Percentiles rank a stretch among this genome's conserved stretches.
Evolutionary conservation across 2,329 filamentous ascomycete genomes (phyloP).

Genomic region (Nigrospora oryzae): DNA sequence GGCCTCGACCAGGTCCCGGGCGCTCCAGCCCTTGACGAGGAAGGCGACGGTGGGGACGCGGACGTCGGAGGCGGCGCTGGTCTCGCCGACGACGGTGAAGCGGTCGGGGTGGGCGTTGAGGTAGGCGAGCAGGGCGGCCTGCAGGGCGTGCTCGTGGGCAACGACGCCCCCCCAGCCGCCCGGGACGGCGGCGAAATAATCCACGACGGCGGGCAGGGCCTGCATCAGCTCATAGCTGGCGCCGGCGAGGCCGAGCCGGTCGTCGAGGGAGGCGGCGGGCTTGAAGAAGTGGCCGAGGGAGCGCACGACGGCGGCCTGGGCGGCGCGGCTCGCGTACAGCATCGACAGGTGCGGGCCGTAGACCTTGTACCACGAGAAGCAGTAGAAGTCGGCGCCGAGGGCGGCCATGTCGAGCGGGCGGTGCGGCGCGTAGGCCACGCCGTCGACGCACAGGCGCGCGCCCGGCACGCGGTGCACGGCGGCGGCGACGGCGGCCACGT

Average conservation of each 20-base stretch:
- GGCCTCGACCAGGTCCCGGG: constrained; percentile 49
- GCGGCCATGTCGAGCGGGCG: constrained; percentile 46
- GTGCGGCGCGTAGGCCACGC: constrained; percentile 53
- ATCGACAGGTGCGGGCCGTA: constrained; percentile 52
- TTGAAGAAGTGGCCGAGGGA: constrained; percentile 60
- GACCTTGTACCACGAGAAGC: constrained; percentile 56
- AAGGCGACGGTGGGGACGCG: constrained; percentile 64
- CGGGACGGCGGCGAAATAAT: constrained; percentile 44
- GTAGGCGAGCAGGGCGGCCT: constrained; percentile 50
- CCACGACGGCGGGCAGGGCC: constrained; percentile 49
- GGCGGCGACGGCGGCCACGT: constrained; percentile 46
- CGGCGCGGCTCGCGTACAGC: constrained; percentile 43
- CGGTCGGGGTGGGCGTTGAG: constrained; percentile 42
- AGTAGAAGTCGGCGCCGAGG: constrained; percentile 50
- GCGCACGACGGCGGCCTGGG: constrained; percentile 26
- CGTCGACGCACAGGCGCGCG: constrained; percentile 33
- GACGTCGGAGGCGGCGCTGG: constrained; percentile 31
- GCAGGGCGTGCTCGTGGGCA: constrained; percentile 52
- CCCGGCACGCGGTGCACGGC: constrained; percentile 34
- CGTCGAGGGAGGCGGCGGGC: constrained; percentile 44
- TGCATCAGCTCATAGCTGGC: constrained; percentile 64
- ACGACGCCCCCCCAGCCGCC: constrained; percentile 41
- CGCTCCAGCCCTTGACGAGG: constrained; percentile 45
- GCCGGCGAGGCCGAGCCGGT: constrained; percentile 61
- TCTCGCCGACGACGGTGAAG: constrained; percentile 48